Conservation (phyloP, 2,329 filamentous ascomycete genomes). For the Pseudogymnoascus sp. region DNA sequence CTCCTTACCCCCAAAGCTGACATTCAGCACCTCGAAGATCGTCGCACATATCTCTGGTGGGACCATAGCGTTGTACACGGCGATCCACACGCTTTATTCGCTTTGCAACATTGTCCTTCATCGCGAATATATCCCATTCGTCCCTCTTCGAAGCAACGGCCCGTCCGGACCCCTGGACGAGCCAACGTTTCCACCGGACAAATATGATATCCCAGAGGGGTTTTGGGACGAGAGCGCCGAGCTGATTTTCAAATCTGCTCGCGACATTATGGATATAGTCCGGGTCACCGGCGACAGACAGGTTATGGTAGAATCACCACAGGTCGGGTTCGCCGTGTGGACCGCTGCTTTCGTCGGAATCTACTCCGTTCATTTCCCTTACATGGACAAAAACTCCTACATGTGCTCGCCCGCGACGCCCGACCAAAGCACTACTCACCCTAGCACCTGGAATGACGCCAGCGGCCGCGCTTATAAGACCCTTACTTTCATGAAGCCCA, state of each 20-base stretch:
- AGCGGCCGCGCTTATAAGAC: conserved; percentile 43
- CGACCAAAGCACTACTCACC: background rate
- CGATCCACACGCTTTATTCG: conserved; percentile 58
- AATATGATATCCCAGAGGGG: conserved; percentile 37
- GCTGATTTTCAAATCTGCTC: conserved; percentile 53
- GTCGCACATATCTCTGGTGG: conserved; percentile 57
- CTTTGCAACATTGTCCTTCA: conserved; percentile 61
- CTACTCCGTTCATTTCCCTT: conserved; percentile 59
- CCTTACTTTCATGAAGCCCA: conserved; percentile 42
- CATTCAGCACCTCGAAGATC: conserved; percentile 52
- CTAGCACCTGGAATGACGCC: conserved; percentile 19
- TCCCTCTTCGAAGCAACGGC: conserved; percentile 44
- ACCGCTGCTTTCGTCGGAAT: conserved; percentile 57
- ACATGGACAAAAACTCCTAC: conserved; percentile 54
- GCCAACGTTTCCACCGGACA: conserved; percentile 43
- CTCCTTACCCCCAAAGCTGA: conserved; percentile 44
- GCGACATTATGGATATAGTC: conserved; percentile 56
- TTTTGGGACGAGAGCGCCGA: conserved; percentile 59
- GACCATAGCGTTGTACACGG: conserved; percentile 55
- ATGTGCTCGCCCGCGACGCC: conserved; percentile 36
- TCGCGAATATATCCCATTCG: conserved; percentile 59
- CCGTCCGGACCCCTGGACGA: conserved; percentile 51
- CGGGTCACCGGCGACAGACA: conserved; percentile 43
- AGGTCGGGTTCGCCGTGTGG: conserved; percentile 60
- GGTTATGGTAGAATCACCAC: conserved; percentile 53